Evolutionary conservation across 2,329 filamentous ascomycete genomes (phyloP).

Genomic region (Cordyceps farinosa): DNA sequence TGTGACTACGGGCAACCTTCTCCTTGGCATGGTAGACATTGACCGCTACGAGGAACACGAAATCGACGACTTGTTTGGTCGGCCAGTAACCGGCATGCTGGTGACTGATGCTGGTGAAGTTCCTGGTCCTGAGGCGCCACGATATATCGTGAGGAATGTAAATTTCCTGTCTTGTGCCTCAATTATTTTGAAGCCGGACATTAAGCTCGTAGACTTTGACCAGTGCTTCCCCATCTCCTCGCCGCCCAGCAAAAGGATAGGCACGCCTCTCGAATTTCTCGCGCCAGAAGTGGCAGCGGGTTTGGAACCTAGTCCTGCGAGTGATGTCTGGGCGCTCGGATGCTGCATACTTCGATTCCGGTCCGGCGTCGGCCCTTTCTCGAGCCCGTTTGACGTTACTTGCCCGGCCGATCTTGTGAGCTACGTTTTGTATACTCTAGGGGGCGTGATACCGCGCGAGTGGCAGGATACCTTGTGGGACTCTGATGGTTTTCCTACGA

Average conservation of each 20-base stretch:
- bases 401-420: neutral
- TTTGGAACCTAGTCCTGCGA: constrained; percentile 18
- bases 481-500: neutral
- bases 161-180: constrained; percentile 21
- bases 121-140: constrained; percentile 22
- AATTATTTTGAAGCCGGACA: constrained; percentile 21
- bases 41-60: constrained; percentile 16
- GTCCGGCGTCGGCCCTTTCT: constrained; percentile 2
- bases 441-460: neutral
- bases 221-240: constrained; percentile 22
- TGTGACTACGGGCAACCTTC: constrained; percentile 23
- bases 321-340: constrained; percentile 8
- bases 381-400: neutral
- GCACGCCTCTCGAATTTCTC: constrained; percentile 23
- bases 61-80: constrained; percentile 19
- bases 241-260: constrained; percentile 21
- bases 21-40: constrained; percentile 19
- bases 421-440: neutral
- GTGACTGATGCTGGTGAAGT: constrained; percentile 21
- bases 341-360: constrained; percentile 14
- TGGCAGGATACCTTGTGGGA: constrained; percentile 10
- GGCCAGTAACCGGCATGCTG: constrained; percentile 16
- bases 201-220: constrained; percentile 24
- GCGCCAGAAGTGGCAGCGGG: constrained; percentile 25
- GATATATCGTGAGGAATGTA: constrained; percentile 24